These are phyloP conservation scores for Pythium grandisporangium DNA, from an alignment of 352 stramenopile species.

Conservation along the genomic window DNA sequence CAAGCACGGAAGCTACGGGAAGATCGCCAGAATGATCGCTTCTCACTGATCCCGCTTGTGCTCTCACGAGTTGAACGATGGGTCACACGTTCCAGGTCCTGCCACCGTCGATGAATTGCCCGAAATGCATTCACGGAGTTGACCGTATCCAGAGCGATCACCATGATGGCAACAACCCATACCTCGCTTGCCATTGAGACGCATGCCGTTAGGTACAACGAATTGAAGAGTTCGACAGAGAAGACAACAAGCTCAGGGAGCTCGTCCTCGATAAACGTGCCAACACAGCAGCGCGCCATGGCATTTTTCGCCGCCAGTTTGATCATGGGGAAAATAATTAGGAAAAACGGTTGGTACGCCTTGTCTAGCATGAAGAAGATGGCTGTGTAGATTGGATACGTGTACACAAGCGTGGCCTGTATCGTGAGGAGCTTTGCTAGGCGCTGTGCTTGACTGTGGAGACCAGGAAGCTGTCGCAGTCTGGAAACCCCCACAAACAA, in stretches of 20 bases:
- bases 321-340: conserved; percentile 10
- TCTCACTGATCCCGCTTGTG: background rate
- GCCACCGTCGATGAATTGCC: background rate
- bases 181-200: conserved; percentile 19
- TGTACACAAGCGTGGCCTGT: background rate
- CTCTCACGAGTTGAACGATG: background rate
- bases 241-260: conserved; percentile 27
- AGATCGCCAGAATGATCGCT: conserved; percentile 1
- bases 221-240: conserved; percentile 28
- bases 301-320: conserved; percentile 16
- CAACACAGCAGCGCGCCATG: conserved; percentile 4
- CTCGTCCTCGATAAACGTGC: conserved; percentile 18
- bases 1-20: background rate
- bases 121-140: conserved; percentile 1
- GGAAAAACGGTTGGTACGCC: background rate
- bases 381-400: background rate
- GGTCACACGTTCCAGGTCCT: background rate
- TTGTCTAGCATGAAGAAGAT: background rate
- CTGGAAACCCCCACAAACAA: background rate
- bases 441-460: background rate
- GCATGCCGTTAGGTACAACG: conserved; percentile 22
- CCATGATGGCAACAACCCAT: conserved; percentile 4
- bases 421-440: background rate
- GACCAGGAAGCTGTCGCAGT: too few relatives aligned
- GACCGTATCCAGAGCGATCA: conserved; percentile 6